These are phyloP conservation scores for Hypoxylon sp. DNA, from an alignment of 2,329 filamentous ascomycete genomes.

Conservation along the genomic window DNA sequence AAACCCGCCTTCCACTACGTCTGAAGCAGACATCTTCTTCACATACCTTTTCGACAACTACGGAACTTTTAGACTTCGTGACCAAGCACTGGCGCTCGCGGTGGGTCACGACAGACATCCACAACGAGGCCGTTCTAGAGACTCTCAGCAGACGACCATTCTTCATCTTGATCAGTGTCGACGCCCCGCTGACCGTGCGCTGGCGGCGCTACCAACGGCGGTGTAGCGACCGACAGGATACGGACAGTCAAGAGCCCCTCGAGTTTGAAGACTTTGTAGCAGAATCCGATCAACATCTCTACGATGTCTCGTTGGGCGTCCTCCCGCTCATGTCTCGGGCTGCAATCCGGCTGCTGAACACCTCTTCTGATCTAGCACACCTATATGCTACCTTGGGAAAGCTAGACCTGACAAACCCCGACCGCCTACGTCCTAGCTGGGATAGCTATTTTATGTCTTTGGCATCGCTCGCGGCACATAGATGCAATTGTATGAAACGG, in stretches of 20 bases:
- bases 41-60: conserved; percentile 71
- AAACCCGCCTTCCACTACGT: conserved; percentile 18
- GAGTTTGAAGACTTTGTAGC: conserved; percentile 70
- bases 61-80: conserved; percentile 84
- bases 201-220: conserved; percentile 80
- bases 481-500: conserved; percentile 98
- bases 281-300: conserved; percentile 81
- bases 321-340: conserved; percentile 85
- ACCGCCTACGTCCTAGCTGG: conserved; percentile 90
- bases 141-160: conserved; percentile 85
- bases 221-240: conserved; percentile 6
- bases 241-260: conserved; percentile 46
- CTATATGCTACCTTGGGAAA: conserved; percentile 80
- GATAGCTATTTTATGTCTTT: conserved; percentile 98
- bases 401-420: conserved; percentile 82
- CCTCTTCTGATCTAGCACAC: conserved; percentile 77
- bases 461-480: conserved; percentile 89
- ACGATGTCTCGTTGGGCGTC: conserved; percentile 74
- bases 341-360: conserved; percentile 88
- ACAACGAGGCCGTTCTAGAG: conserved; percentile 80
- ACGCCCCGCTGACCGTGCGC: conserved; percentile 87
- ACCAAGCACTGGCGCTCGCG: conserved; percentile 85
- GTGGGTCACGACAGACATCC: conserved; percentile 90
- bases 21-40: conserved; percentile 36
- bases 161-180: conserved; percentile 92